Evolutionary conservation across 805 yeast species (phyloP), one percentile per base, ranked within the genome.

Genomic region (Suhomyces emberorum): DNA sequence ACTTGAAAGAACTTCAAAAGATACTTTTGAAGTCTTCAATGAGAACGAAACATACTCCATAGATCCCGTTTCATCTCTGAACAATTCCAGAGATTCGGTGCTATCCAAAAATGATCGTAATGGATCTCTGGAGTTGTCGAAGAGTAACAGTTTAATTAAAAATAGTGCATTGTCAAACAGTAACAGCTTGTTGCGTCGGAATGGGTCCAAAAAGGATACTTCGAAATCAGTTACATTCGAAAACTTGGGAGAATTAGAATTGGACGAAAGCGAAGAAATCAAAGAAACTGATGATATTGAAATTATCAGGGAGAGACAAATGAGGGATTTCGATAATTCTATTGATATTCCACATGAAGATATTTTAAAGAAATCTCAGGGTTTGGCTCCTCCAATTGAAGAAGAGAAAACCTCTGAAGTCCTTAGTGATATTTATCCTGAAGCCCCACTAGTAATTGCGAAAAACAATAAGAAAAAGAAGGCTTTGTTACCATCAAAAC

Each of bases 161-260:
- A 26, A 29, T 23, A 25, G 30, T 15, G 29, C 15, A 15, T 29
- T 36, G 11, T 30, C 36, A 10, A 31, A 31, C 14, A 32, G 43
- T 12, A 34, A 26, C 16, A 34, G 39, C 17, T 34, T 31, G 16
- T 15, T 41, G 4, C 34, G 33, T 12, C 31, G 41, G 14, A 35
- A 14, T 14, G 32, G 25, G 7, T 20, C 32, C 7, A 30, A 28
- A 15, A 34, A 38, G 23, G 29, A 43, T 22, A 15, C 35, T 22
- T 45, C 54, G 40, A 66, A 66, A 49, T 56, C 63, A 37, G 72
- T 67, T 17, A 65, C 68, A 7, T 67, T 67, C 38, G 71, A 66
- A 35, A 55, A 62, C 39, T 48, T 65, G 35, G 54, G 57, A 9
- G 59, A 56, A 15, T 30, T 60, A 19, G 50, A 51, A 16, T 31